Conservation (phyloP, 192 early-diverging fungal species). For the Cetraspora pellucida region DNA sequence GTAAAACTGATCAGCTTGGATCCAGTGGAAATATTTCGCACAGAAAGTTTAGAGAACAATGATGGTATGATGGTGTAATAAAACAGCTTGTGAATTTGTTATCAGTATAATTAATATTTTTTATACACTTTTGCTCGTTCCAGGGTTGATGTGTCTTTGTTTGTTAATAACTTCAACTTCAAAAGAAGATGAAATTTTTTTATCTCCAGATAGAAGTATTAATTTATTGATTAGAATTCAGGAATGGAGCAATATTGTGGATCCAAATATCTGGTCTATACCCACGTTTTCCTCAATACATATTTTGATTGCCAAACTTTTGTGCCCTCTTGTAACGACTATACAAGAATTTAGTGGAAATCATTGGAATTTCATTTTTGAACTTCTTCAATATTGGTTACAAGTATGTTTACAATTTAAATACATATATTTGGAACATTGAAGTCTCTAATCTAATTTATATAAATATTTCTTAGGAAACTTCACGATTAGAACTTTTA, state of each 20-base stretch:
- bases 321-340: conserved; percentile 39
- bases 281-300: neutral
- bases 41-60: neutral
- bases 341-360: conserved; percentile 49
- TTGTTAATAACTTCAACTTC: conserved; percentile 19
- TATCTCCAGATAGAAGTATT: conserved; percentile 45
- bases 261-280: neutral
- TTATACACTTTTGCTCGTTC: neutral
- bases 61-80: conserved; percentile 10
- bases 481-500: neutral
- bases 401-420: conserved; percentile 28
- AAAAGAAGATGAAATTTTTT: conserved; percentile 28
- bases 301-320: conserved; percentile 34
- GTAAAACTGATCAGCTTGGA: conserved; percentile 30
- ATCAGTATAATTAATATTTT: neutral
- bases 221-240: conserved; percentile 47
- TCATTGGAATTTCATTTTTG: conserved; percentile 51
- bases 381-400: conserved; percentile 35
- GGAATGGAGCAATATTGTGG: conserved; percentile 38
- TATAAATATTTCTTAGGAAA: conserved; percentile 11
- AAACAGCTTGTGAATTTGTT: neutral
- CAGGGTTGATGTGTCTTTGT: conserved; percentile 1
- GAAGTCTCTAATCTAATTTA: neutral
- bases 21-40: conserved; percentile 29
- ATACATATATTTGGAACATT: neutral